Evolutionary conservation across 495 filamentous ascomycete species (phyloP), one percentile per base, ranked within the genome.

Genomic region (Xylaria grammica): DNA sequence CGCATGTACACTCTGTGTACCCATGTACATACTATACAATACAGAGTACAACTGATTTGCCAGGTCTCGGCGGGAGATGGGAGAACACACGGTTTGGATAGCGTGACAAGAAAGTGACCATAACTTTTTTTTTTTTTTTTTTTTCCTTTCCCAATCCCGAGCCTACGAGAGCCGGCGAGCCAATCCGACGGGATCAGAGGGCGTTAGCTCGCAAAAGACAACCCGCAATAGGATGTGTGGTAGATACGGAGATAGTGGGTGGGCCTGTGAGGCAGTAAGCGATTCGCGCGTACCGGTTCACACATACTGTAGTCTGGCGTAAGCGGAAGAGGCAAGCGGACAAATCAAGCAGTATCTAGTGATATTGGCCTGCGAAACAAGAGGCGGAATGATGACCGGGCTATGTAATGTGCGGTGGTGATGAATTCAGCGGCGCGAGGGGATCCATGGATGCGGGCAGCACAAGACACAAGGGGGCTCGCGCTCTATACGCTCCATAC

Each of bases 21-120:
- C 51, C 42, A 50, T 38, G 27, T 45, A 56, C 22, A 62, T 40
- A 11, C 3, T 40, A 40, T 24, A n/a, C n/a, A n/a, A n/a, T n/a
- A n/a, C n/a, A n/a, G n/a, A n/a, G 50, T 34, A 32, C 20, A 45
- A 13, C 11, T 3, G n/a, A n/a, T 3, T 38, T 13, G 42, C 52
- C 42, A 73, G 69, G 72, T 65, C 69, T 71, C 61, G 71, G 57
- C 65, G 65, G 67, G 69, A 67, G 69, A 70, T 63, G 67, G 69
- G 72, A 68, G 65, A 55, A 34, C 52, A 58, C 44, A 50, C 19
- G 49, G 53, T 55, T 36, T 5, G 22, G 13, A 7, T 20, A 53
- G 46, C 34, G 22, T 44, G 17, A 45, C 32, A 13, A 17, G 50
- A n/a, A 61, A 42, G 50, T 22, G 50, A 22, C 50, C 20, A 32